Base-by-base conservation (phyloP, 345 rosid species). In the Heritiera fomes region DNA sequence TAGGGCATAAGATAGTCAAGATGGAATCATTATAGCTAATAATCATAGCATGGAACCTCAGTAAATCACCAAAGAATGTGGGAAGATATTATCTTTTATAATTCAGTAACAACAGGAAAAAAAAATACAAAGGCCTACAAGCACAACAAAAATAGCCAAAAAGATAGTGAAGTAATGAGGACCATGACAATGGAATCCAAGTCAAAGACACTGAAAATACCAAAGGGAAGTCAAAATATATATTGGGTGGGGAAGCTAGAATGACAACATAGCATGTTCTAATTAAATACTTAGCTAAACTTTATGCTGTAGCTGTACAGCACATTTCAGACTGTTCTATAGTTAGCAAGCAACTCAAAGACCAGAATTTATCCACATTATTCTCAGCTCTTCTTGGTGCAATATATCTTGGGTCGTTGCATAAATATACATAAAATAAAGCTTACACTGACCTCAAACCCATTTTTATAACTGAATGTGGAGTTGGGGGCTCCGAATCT, bases 401-500 rank as follows among this genome's bases (percentile, higher is more conserved):
- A 52, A 32, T 50, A 8, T 34, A n/a, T 43, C 46, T 32, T 3
- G 0, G 9, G 43, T 71, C 61, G 7, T 55, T 11, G 32, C 30
- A 38, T 52, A 34, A 18, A 20, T 52, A 14, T 34, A 18, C 12
- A 73, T 53, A 28, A 8, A 73, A 53, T 41, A 77, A 59, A 73
- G 23, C 64, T 38, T 60, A 12, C 13, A 82, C 87, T 85, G 71
- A 96, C 99, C 99, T 94, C 81, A 86, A 75, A 82, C 90, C 83
- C 91, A 92, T 90, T 87, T 90, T 96, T 81, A 90, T 80, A 79
- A 85, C 91, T 60, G 99, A 91, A 83, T 83, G 91, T 70, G 99
- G 98, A 81, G 98, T 96, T 78, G 90, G 92, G 80, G 99, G 99
- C 93, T 94, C 99, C 7, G 98, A 91, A 80, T 94, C 98, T 82